Conservation (phyloP, 1,284 basidiomycete species). For the Polyporus tsugae region DNA sequence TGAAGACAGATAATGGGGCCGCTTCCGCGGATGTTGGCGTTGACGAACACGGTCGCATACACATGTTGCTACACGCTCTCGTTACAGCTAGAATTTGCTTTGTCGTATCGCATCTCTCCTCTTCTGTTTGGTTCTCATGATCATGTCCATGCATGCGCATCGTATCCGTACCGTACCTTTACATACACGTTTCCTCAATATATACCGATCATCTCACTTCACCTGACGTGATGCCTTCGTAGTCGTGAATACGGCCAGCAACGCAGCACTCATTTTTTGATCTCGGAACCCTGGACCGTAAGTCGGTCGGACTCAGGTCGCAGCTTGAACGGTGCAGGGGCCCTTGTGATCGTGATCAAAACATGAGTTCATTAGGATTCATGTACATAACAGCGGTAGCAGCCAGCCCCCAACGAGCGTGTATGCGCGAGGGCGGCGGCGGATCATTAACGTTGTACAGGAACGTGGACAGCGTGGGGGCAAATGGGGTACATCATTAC, state of each 20-base stretch:
- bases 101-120: background rate
- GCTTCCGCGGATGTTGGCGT: background rate
- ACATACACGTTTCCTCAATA: background rate
- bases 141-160: conserved; percentile 2
- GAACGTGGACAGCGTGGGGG: conserved; percentile 4
- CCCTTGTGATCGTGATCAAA: background rate
- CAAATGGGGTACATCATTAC: conserved; percentile 6
- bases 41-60: background rate
- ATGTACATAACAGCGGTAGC: conserved; percentile 1
- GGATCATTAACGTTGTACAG: conserved; percentile 6
- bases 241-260: background rate
- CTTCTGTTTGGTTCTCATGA: background rate
- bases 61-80: conserved; percentile 5
- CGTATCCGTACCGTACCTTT: conserved; percentile 6
- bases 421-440: background rate
- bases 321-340: background rate
- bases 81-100: conserved; percentile 7
- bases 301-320: background rate
- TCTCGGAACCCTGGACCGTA: background rate
- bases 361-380: conserved; percentile 5
- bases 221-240: background rate
- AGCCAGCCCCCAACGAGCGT: background rate
- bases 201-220: conserved; percentile 1
- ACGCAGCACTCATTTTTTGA: background rate
- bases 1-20: background rate